phyloP scores from a whole-genome alignment of 2,329 filamentous ascomycete species.

The Beauveria pseudobassiana region DNA sequence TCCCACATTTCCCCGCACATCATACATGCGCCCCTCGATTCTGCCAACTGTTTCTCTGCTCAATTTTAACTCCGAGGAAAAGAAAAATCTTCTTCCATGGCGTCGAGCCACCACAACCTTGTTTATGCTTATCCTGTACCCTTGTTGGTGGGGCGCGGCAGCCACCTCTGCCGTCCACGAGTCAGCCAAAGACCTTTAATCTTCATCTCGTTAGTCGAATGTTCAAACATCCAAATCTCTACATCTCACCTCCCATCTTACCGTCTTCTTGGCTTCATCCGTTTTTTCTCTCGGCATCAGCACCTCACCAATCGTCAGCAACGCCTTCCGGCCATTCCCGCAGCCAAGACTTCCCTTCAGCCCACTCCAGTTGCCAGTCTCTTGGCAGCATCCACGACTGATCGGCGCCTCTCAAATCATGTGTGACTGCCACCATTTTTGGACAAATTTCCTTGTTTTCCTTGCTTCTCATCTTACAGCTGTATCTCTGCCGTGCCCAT shows the following conservation, averaged over 20 bases:
- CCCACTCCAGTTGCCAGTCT: too few species aligned
- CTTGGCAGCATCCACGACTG: background rate
- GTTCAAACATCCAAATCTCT: background rate
- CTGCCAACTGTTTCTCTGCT: too few species aligned
- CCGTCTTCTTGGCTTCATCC: background rate
- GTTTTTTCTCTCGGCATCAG: background rate
- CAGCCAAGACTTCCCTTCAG: background rate
- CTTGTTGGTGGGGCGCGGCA: too few species aligned
- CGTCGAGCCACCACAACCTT: background rate
- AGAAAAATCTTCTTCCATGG: background rate
- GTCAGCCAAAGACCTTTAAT: background rate
- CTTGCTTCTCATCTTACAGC: background rate
- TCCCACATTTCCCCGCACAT: too few species aligned
- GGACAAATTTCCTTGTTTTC: background rate
- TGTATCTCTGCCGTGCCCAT: too few species aligned
- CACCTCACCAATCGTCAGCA: background rate
- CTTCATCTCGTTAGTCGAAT: background rate
- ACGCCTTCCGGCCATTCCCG: background rate
- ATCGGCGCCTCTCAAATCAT: background rate
- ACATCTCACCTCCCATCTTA: background rate
- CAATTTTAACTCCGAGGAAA: background rate
- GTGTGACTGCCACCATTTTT: background rate
- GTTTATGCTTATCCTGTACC: conserved; percentile 1
- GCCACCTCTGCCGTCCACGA: too few species aligned
- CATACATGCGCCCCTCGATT: too few species aligned